Conservation (phyloP, 441 rosid genomes). For the Pelargonium cotyledonis region DNA sequence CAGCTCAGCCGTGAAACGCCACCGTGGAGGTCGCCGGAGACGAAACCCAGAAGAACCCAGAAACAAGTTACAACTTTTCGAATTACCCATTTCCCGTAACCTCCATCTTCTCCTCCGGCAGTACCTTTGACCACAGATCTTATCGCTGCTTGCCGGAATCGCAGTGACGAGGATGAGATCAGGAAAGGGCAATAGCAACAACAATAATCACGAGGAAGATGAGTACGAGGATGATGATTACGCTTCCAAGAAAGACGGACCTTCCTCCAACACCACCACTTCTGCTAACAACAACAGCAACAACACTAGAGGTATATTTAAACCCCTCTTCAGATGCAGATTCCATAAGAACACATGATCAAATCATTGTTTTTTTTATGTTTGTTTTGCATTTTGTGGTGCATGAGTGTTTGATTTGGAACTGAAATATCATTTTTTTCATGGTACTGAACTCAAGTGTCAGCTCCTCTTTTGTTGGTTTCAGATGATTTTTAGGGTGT, state of each 20-base stretch:
- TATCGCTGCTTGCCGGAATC: background rate
- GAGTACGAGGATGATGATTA: conserved; percentile 5
- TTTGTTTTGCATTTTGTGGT: background rate
- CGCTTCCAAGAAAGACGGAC: conserved; percentile 6
- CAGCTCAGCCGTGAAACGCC: background rate
- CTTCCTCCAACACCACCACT: background rate
- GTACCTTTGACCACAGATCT: background rate
- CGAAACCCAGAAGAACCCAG: conserved; percentile 1
- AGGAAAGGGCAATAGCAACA: background rate
- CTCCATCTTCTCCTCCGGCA: too few species aligned
- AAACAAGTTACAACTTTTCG: background rate
- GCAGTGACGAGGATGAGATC: background rate
- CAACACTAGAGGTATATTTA: conserved; percentile 1
- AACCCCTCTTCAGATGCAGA: background rate
- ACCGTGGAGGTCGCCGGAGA: background rate
- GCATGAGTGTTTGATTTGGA: background rate
- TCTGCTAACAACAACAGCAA: background rate
- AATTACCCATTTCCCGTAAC: background rate
- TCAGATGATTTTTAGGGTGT: background rate
- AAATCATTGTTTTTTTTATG: background rate
- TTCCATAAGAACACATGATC: background rate
- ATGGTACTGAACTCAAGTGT: background rate
- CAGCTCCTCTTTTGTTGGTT: background rate
- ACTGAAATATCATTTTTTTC: background rate
- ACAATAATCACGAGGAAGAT: background rate